Evolutionary conservation across 257 asterid species (phyloP).

Genomic region (Nicotiana obtusifolia): DNA sequence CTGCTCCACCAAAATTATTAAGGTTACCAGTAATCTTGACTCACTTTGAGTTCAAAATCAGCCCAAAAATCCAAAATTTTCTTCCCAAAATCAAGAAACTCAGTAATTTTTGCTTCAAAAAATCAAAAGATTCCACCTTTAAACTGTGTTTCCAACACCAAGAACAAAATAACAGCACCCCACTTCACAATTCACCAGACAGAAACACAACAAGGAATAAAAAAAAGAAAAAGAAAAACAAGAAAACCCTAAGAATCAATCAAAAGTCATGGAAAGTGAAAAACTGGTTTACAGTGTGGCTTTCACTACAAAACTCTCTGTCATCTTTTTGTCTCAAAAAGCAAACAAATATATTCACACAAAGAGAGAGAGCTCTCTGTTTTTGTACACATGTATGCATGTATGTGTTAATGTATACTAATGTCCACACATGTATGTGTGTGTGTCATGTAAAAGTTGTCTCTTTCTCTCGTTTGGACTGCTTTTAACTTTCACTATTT

Average conservation of each 20-base stretch:
- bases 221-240: neutral
- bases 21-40: neutral
- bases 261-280: slow-evolving; percentile 8
- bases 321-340: slow-evolving; percentile 36
- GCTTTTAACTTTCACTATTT: neutral
- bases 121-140: slow-evolving; percentile 15
- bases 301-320: slow-evolving; percentile 26
- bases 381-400: slow-evolving; percentile 4
- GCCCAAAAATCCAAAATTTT: neutral
- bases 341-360: slow-evolving; percentile 5
- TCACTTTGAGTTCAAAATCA: neutral
- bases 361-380: slow-evolving; percentile 7
- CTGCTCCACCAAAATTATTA: too few species aligned
- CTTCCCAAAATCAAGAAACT: slow-evolving; percentile 3
- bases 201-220: neutral
- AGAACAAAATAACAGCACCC: slow-evolving; percentile 1
- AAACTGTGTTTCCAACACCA: neutral
- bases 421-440: slow-evolving; percentile 4
- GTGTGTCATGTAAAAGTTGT: neutral
- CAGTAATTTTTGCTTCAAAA: slow-evolving; percentile 7
- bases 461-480: neutral
- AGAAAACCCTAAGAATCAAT: slow-evolving; percentile 6
- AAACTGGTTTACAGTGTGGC: slow-evolving; percentile 5
- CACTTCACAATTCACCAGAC: neutral
- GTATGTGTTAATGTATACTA: neutral